Evolutionary conservation across 1,284 basidiomycete species (phyloP), one percentile per base, ranked within the genome.

Genomic region (Grifola frondosa): DNA sequence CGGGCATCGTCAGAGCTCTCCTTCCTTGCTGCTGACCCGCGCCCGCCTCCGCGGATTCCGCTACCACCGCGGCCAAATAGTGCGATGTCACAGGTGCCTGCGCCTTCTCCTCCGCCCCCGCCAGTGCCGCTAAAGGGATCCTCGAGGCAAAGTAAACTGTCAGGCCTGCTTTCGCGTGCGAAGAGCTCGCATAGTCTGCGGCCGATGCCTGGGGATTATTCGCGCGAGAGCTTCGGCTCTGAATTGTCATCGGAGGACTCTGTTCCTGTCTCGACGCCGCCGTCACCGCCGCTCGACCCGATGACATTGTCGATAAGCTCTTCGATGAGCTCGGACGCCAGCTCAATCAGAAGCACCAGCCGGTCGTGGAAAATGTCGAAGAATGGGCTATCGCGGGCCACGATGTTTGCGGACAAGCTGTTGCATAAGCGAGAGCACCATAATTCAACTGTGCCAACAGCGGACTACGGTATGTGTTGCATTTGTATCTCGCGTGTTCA

Each of bases 221-320:
- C 62, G 10, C 59, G 65, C 17, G 48, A 58, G 16, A 67, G 65
- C 46, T 42, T 62, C 30, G 62, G 60, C 21, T 66, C 65, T 8
- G 58, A 61, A 35, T 49, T 59, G 49, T 65, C 65, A 1, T 62
- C 60, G 9, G 64, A 66, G 30, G 63, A 65, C 26, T 62, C 63
- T 5, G 58, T 54, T 12, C 47, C 60, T 34, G 56, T 64, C 19
- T 50, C 64, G 7, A 60, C 58, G 23, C 63, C 65, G 5, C 59
- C 65, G 3, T 61, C 64, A 7, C 60, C 62, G 26, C 61, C 60
- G 2, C 54, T 57, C 37, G 54, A 60, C 35, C n/a, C n/a, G n/a
- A 41, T 49, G 38, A 12, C 40, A 13, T 43, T 42, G 40, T 48
- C 17, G 21, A 46, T 50, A 13, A 44, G 35, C 4, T 37, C 31